phyloP scores from a whole-genome alignment of 345 rosid genomes.

The Cardamine occulta region DNA sequence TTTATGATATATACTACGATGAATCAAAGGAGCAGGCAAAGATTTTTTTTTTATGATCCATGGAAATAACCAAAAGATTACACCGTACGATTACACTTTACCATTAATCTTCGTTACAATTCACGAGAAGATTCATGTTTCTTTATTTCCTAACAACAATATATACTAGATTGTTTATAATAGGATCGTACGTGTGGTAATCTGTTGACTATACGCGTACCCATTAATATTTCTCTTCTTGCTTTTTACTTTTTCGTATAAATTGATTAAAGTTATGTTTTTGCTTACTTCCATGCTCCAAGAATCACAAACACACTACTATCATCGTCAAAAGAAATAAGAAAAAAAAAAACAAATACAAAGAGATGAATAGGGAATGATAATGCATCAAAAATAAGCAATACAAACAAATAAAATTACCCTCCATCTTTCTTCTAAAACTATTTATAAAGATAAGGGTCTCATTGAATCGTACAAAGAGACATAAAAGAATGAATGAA shows the following conservation, averaged over 20 bases:
- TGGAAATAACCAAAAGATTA: conserved; percentile 35
- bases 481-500: conserved; percentile 40
- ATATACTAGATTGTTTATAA: neutral
- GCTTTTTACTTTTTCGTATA: conserved; percentile 26
- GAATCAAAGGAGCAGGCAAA: conserved; percentile 18
- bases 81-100: conserved; percentile 26
- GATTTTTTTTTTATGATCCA: conserved; percentile 15
- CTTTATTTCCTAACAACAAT: conserved; percentile 34
- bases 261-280: conserved; percentile 34
- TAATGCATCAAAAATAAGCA: conserved; percentile 36
- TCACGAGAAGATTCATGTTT: conserved; percentile 45
- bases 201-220: conserved; percentile 34
- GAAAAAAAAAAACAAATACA: conserved; percentile 12
- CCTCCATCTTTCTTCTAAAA: conserved; percentile 10
- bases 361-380: conserved; percentile 29
- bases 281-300: conserved; percentile 44
- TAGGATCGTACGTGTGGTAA: conserved; percentile 37
- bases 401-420: conserved; percentile 4
- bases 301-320: conserved; percentile 38
- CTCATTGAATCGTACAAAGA: conserved; percentile 36
- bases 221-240: conserved; percentile 26
- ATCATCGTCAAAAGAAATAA: conserved; percentile 30
- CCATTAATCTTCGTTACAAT: conserved; percentile 32
- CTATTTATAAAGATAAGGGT: conserved; percentile 31
- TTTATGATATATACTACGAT: neutral